Conservation (phyloP, 352 stramenopile species). For the Phytophthora macrochlamydospora region DNA sequence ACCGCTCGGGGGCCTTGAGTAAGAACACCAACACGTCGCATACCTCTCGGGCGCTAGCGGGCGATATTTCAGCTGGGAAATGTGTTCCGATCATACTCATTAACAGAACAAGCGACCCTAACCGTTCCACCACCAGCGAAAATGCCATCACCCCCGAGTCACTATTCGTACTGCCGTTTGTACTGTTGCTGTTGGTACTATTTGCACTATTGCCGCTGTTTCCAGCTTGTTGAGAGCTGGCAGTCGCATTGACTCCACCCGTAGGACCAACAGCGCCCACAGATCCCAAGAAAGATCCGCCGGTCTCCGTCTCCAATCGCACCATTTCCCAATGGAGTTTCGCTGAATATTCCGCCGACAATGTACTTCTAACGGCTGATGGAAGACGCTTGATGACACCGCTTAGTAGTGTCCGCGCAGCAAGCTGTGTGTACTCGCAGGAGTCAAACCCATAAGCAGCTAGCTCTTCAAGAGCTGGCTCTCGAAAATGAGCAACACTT, state of each 20-base stretch:
- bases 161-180: background rate
- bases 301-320: constrained; percentile 69
- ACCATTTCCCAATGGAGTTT: constrained; percentile 85
- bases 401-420: constrained; percentile 69
- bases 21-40: constrained; percentile 79
- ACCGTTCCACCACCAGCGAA: constrained; percentile 48
- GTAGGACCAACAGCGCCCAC: constrained; percentile 21
- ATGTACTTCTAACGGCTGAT: constrained; percentile 37
- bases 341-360: constrained; percentile 78
- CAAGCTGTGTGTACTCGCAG: constrained; percentile 79
- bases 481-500: constrained; percentile 65
- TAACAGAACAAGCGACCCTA: constrained; percentile 79
- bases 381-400: constrained; percentile 79
- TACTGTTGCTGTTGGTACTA: constrained; percentile 30
- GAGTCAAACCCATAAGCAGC: constrained; percentile 78
- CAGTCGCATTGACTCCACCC: constrained; percentile 5
- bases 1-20: constrained; percentile 55
- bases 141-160: constrained; percentile 34
- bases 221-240: constrained; percentile 14
- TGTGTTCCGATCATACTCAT: constrained; percentile 89
- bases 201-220: constrained; percentile 26
- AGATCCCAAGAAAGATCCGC: constrained; percentile 32
- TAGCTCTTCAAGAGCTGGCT: constrained; percentile 76
- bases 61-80: constrained; percentile 83
- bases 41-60: constrained; percentile 73